Percentiles rank a stretch among this genome's conserved stretches.
These are phyloP conservation scores for Hepatocystis sp. DNA, from an alignment of 169 alveolate genomes.

Conservation along the genomic window DNA sequence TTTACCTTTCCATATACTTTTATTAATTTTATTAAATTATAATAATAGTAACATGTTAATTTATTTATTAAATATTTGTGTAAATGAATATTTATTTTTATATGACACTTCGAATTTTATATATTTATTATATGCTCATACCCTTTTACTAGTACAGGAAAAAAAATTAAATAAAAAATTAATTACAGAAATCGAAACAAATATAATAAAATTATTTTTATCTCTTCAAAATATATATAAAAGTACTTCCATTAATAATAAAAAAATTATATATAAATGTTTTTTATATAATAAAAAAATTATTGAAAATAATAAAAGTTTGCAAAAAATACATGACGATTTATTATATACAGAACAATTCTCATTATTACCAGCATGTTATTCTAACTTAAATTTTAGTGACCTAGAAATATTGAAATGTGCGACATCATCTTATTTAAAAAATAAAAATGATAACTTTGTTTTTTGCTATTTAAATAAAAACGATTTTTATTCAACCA, in stretches of 20 bases:
- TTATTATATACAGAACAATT: constrained; percentile 15
- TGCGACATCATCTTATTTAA: constrained; percentile 51
- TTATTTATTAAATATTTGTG: constrained; percentile 16
- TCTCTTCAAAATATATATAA: constrained; percentile 52
- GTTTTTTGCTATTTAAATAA: constrained; percentile 23
- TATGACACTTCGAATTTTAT: constrained; percentile 36
- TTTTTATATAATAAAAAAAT: constrained; percentile 22
- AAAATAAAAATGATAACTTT: constrained; percentile 1
- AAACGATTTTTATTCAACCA: constrained; percentile 52
- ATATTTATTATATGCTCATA: constrained; percentile 17
- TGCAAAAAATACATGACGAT: constrained; percentile 7
- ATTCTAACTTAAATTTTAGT: constrained; percentile 35
- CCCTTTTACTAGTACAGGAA: constrained; percentile 10
- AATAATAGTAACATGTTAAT: constrained; percentile 20
- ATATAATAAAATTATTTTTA: constrained; percentile 5
- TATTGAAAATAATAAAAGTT: neutral
- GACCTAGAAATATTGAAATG: constrained; percentile 21
- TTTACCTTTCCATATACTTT: constrained; percentile 47
- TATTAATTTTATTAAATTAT: constrained; percentile 25
- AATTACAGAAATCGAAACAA: constrained; percentile 1
- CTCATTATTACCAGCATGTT: constrained; percentile 47
- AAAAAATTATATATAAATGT: constrained; percentile 30
- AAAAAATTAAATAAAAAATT: neutral
- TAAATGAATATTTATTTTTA: constrained; percentile 13
- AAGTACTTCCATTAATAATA: constrained; percentile 17